Conservation (phyloP, 176 grass and related monocot species). For the Juncus effusus region DNA sequence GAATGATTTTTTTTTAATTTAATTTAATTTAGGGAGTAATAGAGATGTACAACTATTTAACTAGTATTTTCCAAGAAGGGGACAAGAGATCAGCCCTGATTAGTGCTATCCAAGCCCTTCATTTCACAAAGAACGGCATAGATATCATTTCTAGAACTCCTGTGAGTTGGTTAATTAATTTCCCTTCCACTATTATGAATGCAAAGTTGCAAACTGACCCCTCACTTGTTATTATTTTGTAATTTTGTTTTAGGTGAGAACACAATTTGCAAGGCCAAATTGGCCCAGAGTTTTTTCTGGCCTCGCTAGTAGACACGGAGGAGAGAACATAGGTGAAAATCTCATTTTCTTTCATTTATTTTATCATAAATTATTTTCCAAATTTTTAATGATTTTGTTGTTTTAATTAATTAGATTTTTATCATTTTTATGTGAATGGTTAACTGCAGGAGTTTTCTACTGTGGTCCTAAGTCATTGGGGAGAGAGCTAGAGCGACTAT, state of each 20-base stretch:
- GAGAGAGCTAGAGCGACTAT: constrained; percentile 74
- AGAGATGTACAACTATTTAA: constrained; percentile 82
- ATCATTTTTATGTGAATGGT: constrained; percentile 22
- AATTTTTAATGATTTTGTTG: constrained; percentile 5
- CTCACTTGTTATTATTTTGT: neutral
- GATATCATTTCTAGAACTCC: constrained; percentile 72
- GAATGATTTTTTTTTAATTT: neutral
- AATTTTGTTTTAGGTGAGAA: constrained; percentile 49
- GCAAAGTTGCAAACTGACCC: neutral
- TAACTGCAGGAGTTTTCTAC: constrained; percentile 80
- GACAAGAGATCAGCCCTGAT: constrained; percentile 61
- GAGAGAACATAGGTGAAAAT: constrained; percentile 73
- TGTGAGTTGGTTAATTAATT: constrained; percentile 24
- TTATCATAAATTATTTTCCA: neutral
- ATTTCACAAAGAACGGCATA: constrained; percentile 57
- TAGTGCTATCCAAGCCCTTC: constrained; percentile 61
- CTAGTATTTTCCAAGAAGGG: constrained; percentile 58
- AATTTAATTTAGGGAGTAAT: constrained; percentile 41
- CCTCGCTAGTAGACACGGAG: constrained; percentile 63
- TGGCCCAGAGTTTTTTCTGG: constrained; percentile 74
- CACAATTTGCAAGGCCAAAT: constrained; percentile 95
- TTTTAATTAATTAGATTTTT: constrained; percentile 12
- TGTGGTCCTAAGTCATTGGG: constrained; percentile 71
- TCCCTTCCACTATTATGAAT: neutral
- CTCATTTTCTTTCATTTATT: neutral